Evolutionary conservation across 192 early-diverging fungal genomes (phyloP).

Genomic region (Paraglomus brasilianum): DNA sequence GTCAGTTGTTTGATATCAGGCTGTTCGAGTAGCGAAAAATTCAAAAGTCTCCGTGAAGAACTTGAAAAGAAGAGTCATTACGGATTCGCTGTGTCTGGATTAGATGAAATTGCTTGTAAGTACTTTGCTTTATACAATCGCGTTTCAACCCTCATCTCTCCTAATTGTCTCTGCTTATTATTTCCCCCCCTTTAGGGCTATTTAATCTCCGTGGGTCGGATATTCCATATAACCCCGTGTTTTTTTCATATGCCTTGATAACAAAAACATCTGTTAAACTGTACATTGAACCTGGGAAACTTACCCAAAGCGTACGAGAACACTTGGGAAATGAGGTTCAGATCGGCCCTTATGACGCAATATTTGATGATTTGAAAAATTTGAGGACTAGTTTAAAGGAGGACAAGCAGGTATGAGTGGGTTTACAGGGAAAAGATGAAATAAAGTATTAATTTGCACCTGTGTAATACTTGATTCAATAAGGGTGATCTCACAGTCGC

Average conservation of each 20-base stretch:
- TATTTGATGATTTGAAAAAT: slow-evolving; percentile 73
- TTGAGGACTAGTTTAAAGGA: slow-evolving; percentile 38
- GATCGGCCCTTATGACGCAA: slow-evolving; percentile 68
- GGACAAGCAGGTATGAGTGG: slow-evolving; percentile 42
- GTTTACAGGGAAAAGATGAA: no score
- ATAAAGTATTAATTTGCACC: slow-evolving; percentile 35
- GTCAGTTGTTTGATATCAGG: slow-evolving; percentile 45
- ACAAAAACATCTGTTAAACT: slow-evolving; percentile 67
- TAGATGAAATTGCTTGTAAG: slow-evolving; percentile 92
- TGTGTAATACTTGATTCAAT: no score
- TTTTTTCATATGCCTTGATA: slow-evolving; percentile 88
- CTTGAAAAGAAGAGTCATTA: slow-evolving; percentile 62
- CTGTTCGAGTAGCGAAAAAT: slow-evolving; percentile 61
- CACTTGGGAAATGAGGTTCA: slow-evolving; percentile 63
- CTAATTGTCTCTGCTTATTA: background rate
- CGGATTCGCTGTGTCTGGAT: slow-evolving; percentile 81
- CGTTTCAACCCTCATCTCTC: no score
- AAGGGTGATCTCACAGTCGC: no score
- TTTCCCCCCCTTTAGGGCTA: slow-evolving; percentile 47
- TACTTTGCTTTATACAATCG: background rate
- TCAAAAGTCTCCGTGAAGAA: slow-evolving; percentile 63
- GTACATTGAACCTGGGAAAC: slow-evolving; percentile 75
- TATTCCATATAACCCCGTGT: slow-evolving; percentile 94
- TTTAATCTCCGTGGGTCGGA: slow-evolving; percentile 97
- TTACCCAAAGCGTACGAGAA: slow-evolving; percentile 57